phyloP scores from a whole-genome alignment of 75 land plant species.

The Picea glauca region DNA sequence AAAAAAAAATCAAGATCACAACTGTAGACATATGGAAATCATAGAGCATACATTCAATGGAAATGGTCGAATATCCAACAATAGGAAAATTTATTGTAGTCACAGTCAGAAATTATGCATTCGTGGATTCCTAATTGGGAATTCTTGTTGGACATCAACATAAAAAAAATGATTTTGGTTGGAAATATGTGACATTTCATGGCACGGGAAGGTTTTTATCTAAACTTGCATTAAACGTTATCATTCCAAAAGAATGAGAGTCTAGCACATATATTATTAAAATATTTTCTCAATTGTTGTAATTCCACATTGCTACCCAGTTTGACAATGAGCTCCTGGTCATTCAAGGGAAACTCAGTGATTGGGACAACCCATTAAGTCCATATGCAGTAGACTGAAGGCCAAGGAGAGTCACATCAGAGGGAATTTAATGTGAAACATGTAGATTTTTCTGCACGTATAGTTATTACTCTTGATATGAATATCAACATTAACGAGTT shows the following conservation, averaged over 20 bases:
- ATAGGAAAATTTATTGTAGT: no score
- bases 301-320: constrained; percentile 97
- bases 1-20: no score
- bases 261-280: constrained; percentile 95
- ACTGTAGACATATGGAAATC: no score
- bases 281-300: constrained; percentile 91
- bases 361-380: constrained; percentile 95
- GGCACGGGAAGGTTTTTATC: no score
- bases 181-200: no score
- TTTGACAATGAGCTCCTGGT: constrained; percentile 98
- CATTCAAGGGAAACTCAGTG: constrained; percentile 99
- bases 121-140: no score
- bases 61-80: no score
- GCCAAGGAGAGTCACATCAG: constrained; percentile 99
- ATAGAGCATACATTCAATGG: no score
- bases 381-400: constrained; percentile 93
- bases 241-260: constrained; percentile 71
- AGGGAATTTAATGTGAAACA: constrained; percentile 94
- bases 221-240: no score
- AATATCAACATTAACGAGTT: constrained; percentile 95
- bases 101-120: no score
- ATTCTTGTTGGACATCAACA: no score
- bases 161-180: no score
- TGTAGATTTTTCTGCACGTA: constrained; percentile 97
- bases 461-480: constrained; percentile 97